Evolutionary conservation across 495 filamentous ascomycete species (phyloP).

Genomic region (Cercophora scortea): DNA sequence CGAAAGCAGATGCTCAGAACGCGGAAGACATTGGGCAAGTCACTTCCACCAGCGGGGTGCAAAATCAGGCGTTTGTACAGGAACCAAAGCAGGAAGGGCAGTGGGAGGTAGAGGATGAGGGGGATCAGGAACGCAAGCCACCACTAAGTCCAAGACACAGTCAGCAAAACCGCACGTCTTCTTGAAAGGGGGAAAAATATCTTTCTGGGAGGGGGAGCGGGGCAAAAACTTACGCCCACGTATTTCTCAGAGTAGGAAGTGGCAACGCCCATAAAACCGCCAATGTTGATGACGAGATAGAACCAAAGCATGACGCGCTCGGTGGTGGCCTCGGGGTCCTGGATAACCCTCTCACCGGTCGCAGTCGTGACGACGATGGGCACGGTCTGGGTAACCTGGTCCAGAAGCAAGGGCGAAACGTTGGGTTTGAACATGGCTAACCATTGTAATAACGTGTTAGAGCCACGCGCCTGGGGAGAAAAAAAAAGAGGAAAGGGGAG

Average conservation of each 20-base stretch:
- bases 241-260: constrained; percentile 42
- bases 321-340: constrained; percentile 52
- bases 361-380: constrained; percentile 36
- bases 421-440: constrained; percentile 56
- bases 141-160: constrained; percentile 31
- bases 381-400: constrained; percentile 46
- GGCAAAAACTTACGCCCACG: constrained; percentile 34
- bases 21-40: constrained; percentile 47
- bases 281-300: constrained; percentile 60
- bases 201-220: not conserved
- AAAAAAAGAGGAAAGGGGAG: no score
- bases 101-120: constrained; percentile 50
- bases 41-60: constrained; percentile 44
- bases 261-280: constrained; percentile 50
- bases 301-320: constrained; percentile 58
- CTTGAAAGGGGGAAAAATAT: no score
- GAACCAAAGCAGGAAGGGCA: constrained; percentile 45
- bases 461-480: no score
- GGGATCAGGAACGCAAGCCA: constrained; percentile 68
- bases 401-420: constrained; percentile 53
- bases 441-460: no score
- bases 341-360: constrained; percentile 47
- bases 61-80: constrained; percentile 46
- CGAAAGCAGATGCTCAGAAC: constrained; percentile 46
- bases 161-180: not conserved